phyloP scores from a whole-genome alignment of 2,329 filamentous ascomycete species.

The Cercospora zeae-maydis region DNA sequence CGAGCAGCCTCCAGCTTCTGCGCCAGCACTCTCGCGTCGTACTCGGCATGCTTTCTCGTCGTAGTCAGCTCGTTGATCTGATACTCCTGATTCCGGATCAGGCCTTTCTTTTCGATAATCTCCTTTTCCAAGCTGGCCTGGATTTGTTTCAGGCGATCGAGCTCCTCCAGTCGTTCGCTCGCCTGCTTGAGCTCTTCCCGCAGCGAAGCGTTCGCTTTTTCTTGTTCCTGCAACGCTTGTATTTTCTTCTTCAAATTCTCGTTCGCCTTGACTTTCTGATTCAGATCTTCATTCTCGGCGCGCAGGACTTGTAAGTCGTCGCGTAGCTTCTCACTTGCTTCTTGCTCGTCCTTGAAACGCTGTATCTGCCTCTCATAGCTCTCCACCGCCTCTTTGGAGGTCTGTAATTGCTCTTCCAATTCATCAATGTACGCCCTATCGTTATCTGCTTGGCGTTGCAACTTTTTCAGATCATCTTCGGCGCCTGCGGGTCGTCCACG shows the following conservation, averaged over 20 bases:
- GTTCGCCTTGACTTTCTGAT: constrained; percentile 49
- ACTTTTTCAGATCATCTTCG: constrained; percentile 44
- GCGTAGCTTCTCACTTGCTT: constrained; percentile 47
- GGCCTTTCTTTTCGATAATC: constrained; percentile 50
- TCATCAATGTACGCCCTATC: constrained; percentile 51
- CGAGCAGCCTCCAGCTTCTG: constrained; percentile 48
- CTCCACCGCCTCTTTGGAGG: constrained; percentile 44
- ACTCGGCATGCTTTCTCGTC: constrained; percentile 46
- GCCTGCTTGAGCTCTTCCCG: constrained; percentile 46
- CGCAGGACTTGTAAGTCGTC: constrained; percentile 50
- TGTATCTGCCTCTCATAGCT: constrained; percentile 47
- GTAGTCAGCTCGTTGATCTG: constrained; percentile 52
- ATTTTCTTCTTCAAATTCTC: constrained; percentile 55
- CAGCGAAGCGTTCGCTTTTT: constrained; percentile 42
- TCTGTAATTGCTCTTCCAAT: constrained; percentile 47
- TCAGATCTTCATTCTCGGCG: constrained; percentile 49
- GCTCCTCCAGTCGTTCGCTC: constrained; percentile 44
- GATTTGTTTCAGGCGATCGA: constrained; percentile 45
- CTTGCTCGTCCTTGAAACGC: constrained; percentile 42
- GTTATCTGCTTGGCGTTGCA: constrained; percentile 43
- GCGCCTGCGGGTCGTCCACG: constrained; percentile 38
- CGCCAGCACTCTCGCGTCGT: constrained; percentile 46
- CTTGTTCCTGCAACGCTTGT: constrained; percentile 48
- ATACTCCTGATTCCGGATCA: constrained; percentile 50
- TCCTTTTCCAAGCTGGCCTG: constrained; percentile 48